Evolutionary conservation across 148 eudicot species (phyloP).

Genomic region (Cornus florida): DNA sequence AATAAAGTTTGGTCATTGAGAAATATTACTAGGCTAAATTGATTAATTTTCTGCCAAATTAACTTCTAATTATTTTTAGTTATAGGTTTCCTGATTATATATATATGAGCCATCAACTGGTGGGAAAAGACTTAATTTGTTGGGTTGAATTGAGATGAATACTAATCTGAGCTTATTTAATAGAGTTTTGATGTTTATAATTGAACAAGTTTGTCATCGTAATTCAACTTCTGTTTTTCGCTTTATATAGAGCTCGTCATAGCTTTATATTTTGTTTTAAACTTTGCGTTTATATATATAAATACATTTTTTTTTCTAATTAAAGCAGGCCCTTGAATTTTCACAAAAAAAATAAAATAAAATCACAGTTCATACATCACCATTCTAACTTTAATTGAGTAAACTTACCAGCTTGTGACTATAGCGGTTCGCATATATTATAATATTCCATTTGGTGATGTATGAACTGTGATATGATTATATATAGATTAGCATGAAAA

Average conservation of each 20-base stretch:
- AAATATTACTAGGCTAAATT: too few relatives aligned
- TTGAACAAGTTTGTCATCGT: too few relatives aligned
- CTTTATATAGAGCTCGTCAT: neutral
- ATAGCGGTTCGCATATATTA: neutral
- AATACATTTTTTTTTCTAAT: too few relatives aligned
- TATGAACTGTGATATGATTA: neutral
- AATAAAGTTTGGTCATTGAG: too few relatives aligned
- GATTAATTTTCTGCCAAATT: neutral
- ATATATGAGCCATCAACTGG: neutral
- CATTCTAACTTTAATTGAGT: neutral
- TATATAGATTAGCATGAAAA: constrained; percentile 13
- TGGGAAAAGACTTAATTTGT: neutral
- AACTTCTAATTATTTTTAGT: too few relatives aligned
- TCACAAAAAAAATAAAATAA: neutral
- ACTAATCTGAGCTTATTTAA: too few relatives aligned
- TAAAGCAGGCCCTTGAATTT: too few relatives aligned
- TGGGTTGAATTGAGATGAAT: neutral
- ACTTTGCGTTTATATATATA: too few relatives aligned
- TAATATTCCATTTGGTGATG: neutral
- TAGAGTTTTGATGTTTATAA: too few relatives aligned
- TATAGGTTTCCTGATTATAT: neutral
- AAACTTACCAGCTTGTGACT: neutral
- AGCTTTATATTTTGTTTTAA: neutral
- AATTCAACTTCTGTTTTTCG: too few relatives aligned
- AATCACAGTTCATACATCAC: neutral